Evolutionary conservation across 345 rosid species (phyloP).

Genomic region (Lepidium sativum): DNA sequence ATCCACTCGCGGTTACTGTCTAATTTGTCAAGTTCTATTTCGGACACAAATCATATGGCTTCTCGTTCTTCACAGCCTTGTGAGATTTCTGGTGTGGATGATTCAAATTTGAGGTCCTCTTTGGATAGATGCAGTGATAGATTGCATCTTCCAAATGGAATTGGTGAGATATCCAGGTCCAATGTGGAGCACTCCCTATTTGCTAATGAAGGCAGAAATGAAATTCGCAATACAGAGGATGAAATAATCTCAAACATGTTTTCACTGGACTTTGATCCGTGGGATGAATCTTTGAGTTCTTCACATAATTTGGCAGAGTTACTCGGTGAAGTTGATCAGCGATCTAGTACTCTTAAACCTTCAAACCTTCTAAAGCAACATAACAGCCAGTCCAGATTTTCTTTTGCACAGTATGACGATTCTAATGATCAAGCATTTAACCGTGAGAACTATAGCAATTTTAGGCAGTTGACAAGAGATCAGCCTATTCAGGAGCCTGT

Average conservation of each 20-base stretch:
- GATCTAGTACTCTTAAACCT: constrained; percentile 39
- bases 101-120: constrained; percentile 27
- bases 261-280: constrained; percentile 62
- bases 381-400: constrained; percentile 78
- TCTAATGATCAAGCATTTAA: constrained; percentile 36
- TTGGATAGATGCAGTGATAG: constrained; percentile 34
- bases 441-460: constrained; percentile 29
- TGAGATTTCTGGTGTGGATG: constrained; percentile 20
- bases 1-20: constrained; percentile 30
- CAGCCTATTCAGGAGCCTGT: constrained; percentile 36
- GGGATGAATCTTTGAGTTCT: constrained; percentile 67
- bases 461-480: constrained; percentile 36
- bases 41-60: constrained; percentile 34
- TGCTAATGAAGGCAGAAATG: constrained; percentile 35
- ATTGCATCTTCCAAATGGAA: constrained; percentile 39
- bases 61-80: constrained; percentile 37
- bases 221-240: constrained; percentile 36
- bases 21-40: constrained; percentile 35
- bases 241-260: constrained; percentile 62
- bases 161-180: constrained; percentile 34
- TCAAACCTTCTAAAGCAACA: constrained; percentile 55
- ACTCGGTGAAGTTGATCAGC: constrained; percentile 50
- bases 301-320: constrained; percentile 46
- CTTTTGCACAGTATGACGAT: constrained; percentile 85
- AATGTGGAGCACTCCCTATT: constrained; percentile 29